Percentiles rank a stretch among this genome's conserved stretches.
Conservation (phyloP, 1,284 basidiomycete species). For the Cutaneotrichosporon mucoides region DNA sequence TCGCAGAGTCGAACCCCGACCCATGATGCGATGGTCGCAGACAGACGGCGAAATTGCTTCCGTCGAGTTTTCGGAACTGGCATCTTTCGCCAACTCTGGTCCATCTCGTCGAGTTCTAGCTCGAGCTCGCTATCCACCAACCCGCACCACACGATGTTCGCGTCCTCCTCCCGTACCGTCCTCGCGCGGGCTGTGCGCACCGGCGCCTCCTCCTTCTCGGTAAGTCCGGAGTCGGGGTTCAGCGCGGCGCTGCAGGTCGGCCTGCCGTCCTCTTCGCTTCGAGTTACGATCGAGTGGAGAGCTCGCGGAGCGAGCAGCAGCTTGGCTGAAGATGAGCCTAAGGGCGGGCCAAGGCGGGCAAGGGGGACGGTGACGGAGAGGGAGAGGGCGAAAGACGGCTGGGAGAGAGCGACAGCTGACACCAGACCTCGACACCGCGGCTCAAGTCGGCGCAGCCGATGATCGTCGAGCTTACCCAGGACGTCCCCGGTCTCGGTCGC, state of each 20-base stretch:
- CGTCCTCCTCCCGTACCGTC: conserved; percentile 29
- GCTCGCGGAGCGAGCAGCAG: too few species aligned
- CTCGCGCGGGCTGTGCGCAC: conserved; percentile 11
- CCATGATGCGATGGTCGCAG: too few species aligned
- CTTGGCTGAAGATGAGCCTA: not conserved
- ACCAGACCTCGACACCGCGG: conserved; percentile 23
- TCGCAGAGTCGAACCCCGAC: too few species aligned
- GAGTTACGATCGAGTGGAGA: not conserved
- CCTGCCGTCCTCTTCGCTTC: too few species aligned
- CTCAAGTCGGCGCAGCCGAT: conserved; percentile 9
- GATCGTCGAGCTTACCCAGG: conserved; percentile 36
- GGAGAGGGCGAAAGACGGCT: not conserved
- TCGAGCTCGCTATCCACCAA: not conserved
- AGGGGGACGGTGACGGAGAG: not conserved
- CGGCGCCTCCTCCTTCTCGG: conserved; percentile 17
- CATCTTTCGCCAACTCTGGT: not conserved
- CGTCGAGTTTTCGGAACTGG: not conserved
- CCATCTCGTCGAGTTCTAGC: not conserved
- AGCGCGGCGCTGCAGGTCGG: too few species aligned
- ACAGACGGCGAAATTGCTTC: not conserved
- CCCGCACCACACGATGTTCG: conserved; percentile 26
- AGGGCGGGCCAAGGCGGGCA: not conserved
- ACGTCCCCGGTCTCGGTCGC: conserved; percentile 32
- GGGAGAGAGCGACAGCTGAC: not conserved
- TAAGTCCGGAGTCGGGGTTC: not conserved